phyloP scores from a whole-genome alignment of 805 yeast genomes.

The Starmerella sp. region DNA sequence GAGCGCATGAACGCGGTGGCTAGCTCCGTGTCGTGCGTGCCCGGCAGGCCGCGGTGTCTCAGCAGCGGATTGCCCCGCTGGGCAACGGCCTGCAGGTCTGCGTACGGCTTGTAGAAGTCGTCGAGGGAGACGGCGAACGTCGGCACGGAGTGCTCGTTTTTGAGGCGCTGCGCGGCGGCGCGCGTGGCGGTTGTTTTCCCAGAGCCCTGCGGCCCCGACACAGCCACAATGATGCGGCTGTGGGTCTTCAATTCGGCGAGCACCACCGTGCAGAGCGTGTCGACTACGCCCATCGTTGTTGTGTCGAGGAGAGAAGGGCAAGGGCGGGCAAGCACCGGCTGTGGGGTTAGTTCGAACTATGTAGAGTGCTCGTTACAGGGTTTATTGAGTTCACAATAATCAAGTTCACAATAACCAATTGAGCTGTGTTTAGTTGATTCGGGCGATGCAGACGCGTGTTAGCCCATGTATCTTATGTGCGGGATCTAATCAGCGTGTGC shows the following conservation, averaged over 20 bases:
- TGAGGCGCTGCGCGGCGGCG: slow-evolving; percentile 23
- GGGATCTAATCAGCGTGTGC: too few relatives aligned
- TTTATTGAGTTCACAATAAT: too few relatives aligned
- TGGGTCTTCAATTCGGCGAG: not conserved
- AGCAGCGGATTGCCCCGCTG: slow-evolving; percentile 41
- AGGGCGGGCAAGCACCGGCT: not conserved
- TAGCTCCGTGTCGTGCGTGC: slow-evolving; percentile 70
- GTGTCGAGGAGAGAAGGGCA: not conserved
- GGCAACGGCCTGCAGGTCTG: slow-evolving; percentile 44
- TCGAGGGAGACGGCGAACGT: slow-evolving; percentile 55
- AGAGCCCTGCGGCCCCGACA: slow-evolving; percentile 32
- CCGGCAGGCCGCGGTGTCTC: slow-evolving; percentile 81
- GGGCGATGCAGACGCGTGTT: too few relatives aligned
- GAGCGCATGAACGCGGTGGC: slow-evolving; percentile 30
- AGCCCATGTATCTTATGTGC: too few relatives aligned
- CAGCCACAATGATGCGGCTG: slow-evolving; percentile 11
- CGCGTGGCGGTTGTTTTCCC: slow-evolving; percentile 29
- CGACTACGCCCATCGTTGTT: slow-evolving; percentile 3
- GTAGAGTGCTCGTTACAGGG: too few relatives aligned
- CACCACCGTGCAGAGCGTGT: not conserved
- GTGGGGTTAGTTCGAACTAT: too few relatives aligned
- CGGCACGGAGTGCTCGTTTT: slow-evolving; percentile 30
- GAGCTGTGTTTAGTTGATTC: too few relatives aligned
- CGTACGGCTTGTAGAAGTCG: slow-evolving; percentile 67
- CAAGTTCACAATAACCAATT: too few relatives aligned